Evolutionary conservation across 2,329 filamentous ascomycete species (phyloP).

Genomic region (Teratosphaeria viscida): DNA sequence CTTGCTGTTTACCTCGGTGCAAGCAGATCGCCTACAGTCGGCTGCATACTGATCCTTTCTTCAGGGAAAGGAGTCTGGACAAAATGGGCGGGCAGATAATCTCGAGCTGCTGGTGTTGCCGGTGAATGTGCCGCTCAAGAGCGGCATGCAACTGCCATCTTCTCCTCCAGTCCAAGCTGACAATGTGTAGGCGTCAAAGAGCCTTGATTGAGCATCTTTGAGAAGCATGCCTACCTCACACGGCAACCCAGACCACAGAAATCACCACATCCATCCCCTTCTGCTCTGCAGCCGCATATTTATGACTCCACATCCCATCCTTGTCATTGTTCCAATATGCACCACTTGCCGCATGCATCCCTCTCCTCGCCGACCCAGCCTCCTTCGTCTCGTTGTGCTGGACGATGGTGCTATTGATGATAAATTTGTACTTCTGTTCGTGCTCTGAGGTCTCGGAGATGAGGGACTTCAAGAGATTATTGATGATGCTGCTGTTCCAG

Average conservation of each 20-base stretch:
- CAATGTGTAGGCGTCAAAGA: too few relatives aligned
- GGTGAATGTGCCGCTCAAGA: too few relatives aligned
- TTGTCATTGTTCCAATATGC: constrained; percentile 88
- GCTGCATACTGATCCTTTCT: too few relatives aligned
- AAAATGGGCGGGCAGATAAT: too few relatives aligned
- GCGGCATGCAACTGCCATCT: too few relatives aligned
- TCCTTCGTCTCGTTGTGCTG: constrained; percentile 56
- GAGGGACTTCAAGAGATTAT: constrained; percentile 64
- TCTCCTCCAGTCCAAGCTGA: not conserved
- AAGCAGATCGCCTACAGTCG: not conserved
- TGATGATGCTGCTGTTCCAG: constrained; percentile 92
- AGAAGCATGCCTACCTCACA: constrained; percentile 29
- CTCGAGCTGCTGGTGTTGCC: too few relatives aligned
- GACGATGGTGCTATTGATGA: constrained; percentile 96
- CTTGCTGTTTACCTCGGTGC: not conserved
- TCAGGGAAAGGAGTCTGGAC: too few relatives aligned
- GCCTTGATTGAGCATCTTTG: not conserved
- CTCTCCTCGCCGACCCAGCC: constrained; percentile 43
- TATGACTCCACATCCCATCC: constrained; percentile 83
- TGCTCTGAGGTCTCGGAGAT: constrained; percentile 59
- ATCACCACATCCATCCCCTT: constrained; percentile 45
- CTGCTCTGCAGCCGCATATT: constrained; percentile 54
- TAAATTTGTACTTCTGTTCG: constrained; percentile 68
- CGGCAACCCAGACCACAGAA: constrained; percentile 61
- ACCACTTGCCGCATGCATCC: constrained; percentile 79